A percentile compares a stretch with the other conserved stretches of the same genome.
phyloP scores from a whole-genome alignment of 2,329 filamentous ascomycete genomes.

The Botrytis fabae region DNA sequence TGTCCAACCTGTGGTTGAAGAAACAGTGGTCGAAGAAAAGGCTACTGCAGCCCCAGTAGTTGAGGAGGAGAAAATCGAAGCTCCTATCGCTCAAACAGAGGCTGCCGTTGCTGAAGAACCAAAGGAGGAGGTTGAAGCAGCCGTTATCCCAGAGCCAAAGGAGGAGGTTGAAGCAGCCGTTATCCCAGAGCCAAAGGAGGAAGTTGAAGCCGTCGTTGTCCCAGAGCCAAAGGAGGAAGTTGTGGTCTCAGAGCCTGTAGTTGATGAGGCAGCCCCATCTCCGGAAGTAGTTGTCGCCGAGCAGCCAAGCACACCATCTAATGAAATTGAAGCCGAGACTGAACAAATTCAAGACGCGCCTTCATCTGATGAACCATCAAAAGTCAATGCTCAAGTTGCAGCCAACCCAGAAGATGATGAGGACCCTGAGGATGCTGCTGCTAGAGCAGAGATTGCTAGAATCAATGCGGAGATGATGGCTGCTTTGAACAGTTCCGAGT shows the following conservation, averaged over 20 bases:
- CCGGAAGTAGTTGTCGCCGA: background rate
- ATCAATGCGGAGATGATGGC: conserved; percentile 35
- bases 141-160: background rate
- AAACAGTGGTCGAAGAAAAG: conserved; percentile 5
- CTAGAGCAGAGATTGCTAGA: conserved; percentile 34
- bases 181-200: background rate
- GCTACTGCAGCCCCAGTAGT: background rate
- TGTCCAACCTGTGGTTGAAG: conserved; percentile 14
- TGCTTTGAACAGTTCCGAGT: conserved; percentile 22
- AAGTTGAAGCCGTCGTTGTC: background rate
- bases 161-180: background rate
- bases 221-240: background rate
- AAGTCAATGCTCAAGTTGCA: conserved; percentile 2
- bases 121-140: background rate
- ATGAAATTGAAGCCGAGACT: conserved; percentile 9
- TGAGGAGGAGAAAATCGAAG: conserved; percentile 9
- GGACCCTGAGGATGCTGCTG: conserved; percentile 34
- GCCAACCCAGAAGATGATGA: conserved; percentile 20
- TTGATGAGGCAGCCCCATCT: conserved; percentile 14
- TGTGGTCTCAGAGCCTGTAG: background rate
- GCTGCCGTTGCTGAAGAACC: conserved; percentile 2
- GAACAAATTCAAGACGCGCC: background rate
- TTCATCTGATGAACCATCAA: conserved; percentile 3
- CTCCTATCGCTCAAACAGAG: background rate
- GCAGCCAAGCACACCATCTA: background rate